Conservation (phyloP, 2,329 filamentous ascomycete genomes). For the Diaporthe destruens region DNA sequence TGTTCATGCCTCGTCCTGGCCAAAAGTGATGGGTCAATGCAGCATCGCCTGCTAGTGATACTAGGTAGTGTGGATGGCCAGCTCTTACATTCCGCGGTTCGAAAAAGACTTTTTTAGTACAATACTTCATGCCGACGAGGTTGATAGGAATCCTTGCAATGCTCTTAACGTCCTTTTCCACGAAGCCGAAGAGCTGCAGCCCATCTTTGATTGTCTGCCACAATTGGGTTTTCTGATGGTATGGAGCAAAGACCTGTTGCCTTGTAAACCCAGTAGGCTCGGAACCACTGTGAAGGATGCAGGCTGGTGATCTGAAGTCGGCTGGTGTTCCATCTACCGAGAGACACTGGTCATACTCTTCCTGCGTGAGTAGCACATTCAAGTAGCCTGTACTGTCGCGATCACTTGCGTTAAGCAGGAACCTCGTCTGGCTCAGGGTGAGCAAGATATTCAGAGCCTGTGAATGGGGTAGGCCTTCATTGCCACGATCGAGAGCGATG, state of each 20-base stretch:
- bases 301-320: slow-evolving; percentile 51
- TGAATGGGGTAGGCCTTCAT: slow-evolving; percentile 50
- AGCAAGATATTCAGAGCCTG: slow-evolving; percentile 54
- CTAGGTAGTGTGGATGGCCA: slow-evolving; percentile 49
- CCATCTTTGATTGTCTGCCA: slow-evolving; percentile 53
- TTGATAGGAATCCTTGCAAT: slow-evolving; percentile 53
- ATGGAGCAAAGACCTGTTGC: slow-evolving; percentile 51
- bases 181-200: slow-evolving; percentile 54
- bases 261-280: slow-evolving; percentile 49
- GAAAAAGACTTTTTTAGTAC: slow-evolving; percentile 48
- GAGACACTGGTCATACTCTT: slow-evolving; percentile 53
- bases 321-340: slow-evolving; percentile 49
- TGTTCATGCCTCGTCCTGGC: slow-evolving; percentile 53
- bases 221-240: slow-evolving; percentile 48
- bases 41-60: slow-evolving; percentile 52
- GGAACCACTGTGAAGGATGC: slow-evolving; percentile 47
- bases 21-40: slow-evolving; percentile 55
- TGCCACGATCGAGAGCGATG: slow-evolving; percentile 51
- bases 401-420: slow-evolving; percentile 53
- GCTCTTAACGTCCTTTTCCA: slow-evolving; percentile 53
- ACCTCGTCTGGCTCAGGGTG: slow-evolving; percentile 53
- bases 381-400: slow-evolving; percentile 51
- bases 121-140: slow-evolving; percentile 52
- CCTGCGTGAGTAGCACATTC: slow-evolving; percentile 54
- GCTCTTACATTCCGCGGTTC: slow-evolving; percentile 42